phyloP scores from a whole-genome alignment of 2,329 filamentous ascomycete species.

The Didymella segeticola region DNA sequence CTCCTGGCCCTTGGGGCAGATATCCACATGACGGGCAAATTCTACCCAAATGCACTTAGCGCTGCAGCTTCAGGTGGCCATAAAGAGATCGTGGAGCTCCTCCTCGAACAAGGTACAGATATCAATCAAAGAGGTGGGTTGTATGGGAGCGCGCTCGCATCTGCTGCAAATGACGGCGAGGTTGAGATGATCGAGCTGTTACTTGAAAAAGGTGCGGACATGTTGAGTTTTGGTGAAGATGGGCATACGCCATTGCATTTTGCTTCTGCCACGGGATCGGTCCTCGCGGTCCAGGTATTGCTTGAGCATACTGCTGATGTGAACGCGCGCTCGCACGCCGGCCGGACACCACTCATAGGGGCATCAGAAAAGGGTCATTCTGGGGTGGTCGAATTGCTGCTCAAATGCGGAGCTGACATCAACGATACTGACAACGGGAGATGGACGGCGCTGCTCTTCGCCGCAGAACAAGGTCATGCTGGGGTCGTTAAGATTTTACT shows the following conservation, averaged over 20 bases:
- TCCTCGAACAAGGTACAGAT: neutral
- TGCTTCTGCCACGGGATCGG: neutral
- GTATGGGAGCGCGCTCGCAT: neutral
- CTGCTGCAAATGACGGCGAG: neutral
- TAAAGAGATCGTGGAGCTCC: neutral
- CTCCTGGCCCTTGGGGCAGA: neutral
- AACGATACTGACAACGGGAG: neutral
- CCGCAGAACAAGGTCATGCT: neutral
- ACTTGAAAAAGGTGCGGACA: neutral
- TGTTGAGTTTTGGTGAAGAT: neutral
- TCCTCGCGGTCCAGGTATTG: neutral
- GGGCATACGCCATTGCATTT: neutral
- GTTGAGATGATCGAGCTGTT: neutral
- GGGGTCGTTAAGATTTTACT: neutral
- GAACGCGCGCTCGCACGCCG: neutral
- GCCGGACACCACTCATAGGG: neutral
- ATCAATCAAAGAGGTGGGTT: neutral
- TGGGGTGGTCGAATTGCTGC: constrained; percentile 1
- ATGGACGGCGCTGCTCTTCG: neutral
- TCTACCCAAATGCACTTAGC: neutral
- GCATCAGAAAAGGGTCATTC: neutral
- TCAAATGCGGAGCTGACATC: neutral
- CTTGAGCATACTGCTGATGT: neutral
- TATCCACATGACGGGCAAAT: neutral
- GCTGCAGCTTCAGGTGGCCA: neutral